phyloP scores from a whole-genome alignment of 1,284 basidiomycete genomes.

The Tetrapyrgos nigripes region DNA sequence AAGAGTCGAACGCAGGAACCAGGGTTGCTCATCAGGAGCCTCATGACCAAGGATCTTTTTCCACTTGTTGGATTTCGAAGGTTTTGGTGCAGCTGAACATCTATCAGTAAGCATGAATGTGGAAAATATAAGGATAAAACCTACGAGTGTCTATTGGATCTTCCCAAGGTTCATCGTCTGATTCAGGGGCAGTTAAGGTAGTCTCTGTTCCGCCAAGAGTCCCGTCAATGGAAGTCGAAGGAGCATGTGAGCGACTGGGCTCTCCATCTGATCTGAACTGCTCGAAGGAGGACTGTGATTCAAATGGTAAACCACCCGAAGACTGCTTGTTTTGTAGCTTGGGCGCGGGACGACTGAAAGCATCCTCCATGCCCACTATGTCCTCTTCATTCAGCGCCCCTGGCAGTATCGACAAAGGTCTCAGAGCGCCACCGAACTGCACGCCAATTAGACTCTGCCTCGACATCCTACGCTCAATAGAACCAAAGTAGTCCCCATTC shows the following conservation, averaged over 20 bases:
- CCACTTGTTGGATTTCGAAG: conserved; percentile 55
- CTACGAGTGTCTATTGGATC: conserved; percentile 1
- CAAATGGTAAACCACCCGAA: background rate
- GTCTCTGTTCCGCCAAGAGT: background rate
- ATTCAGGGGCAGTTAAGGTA: background rate
- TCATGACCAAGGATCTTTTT: conserved; percentile 83
- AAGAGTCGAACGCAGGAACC: conserved; percentile 78
- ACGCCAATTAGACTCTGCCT: conserved; percentile 65
- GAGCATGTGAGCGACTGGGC: background rate
- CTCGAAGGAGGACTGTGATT: conserved; percentile 4
- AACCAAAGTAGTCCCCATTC: conserved; percentile 70
- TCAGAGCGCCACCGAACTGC: conserved; percentile 46
- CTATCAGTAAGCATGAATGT: no score
- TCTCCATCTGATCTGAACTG: background rate
- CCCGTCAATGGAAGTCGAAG: background rate
- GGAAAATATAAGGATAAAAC: background rate
- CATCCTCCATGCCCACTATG: conserved; percentile 66
- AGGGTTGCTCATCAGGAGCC: conserved; percentile 64
- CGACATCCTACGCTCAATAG: conserved; percentile 77
- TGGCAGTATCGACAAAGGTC: conserved; percentile 39
- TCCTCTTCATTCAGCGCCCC: conserved; percentile 49
- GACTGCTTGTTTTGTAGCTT: background rate
- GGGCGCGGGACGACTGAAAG: conserved; percentile 28
- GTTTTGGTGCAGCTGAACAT: background rate
- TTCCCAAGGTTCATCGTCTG: background rate